Base-by-base conservation (phyloP, 192 early-diverging fungal species). In the Geranomyces variabilis region DNA sequence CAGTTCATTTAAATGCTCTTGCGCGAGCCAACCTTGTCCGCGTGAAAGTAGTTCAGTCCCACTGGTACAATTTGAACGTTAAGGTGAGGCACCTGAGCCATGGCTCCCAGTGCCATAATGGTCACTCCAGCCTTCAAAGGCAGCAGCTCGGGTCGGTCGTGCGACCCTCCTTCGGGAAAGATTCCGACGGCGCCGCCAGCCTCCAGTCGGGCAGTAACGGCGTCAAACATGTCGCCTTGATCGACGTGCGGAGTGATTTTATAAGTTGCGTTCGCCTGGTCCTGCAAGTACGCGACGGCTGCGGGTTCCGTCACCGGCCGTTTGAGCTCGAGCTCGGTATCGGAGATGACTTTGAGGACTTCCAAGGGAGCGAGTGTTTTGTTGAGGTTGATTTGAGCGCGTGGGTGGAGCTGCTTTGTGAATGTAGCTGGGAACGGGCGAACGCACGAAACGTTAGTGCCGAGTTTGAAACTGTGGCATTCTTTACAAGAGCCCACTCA, bases 111-210 rank as follows among this genome's bases (percentile, higher is more conserved):
- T 14, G 84, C 84, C 84, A 86, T 83, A 34, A 86, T 78, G 1
- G 80, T 64, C 46, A 82, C 79, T 41, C 87, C 87, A 28, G 87
- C 91, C 87, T 98, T 99, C 56, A 99, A 81, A 30, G 97, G 97
- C 60, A 99, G 79, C 86, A 99, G 91, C 71, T 97, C 91, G 5
- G 93, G 86, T 60, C 96, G 92, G 79, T 99, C 97, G 82, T 99
- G 97, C 74, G 91, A 93, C 15, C 97, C 97, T 48, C 97, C 96
- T 67, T 98, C 97, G 7, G 97, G 97, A 80, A 99, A 99, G 66
- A 99, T 99, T 17, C 94, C 94, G 8, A 99, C 90, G 73, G 93
- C 94, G 26, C 80, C 82, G 62, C 89, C 89, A 36, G 78, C 77
- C 68, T 91, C 86, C 33, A 99, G 74, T 10, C 90, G 86, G 17